Evolutionary conservation across 306 rosid species (phyloP).

Genomic region (Casuarina cunninghamiana): DNA sequence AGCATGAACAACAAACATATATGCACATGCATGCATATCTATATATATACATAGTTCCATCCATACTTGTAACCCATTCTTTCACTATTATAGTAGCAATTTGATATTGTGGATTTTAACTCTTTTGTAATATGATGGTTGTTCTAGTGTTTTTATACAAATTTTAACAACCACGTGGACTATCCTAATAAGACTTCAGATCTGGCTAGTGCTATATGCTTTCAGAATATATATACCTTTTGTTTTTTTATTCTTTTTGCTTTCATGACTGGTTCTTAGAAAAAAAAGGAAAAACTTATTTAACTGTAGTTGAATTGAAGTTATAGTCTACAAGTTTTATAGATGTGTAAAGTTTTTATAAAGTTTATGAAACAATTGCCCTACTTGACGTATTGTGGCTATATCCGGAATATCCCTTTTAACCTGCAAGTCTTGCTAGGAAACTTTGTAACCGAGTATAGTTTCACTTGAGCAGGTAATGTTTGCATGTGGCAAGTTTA

Average conservation of each 20-base stretch:
- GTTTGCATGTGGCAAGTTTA: constrained; percentile 86
- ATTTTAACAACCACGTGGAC: not conserved
- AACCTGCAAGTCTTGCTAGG: not conserved
- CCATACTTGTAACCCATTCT: not conserved
- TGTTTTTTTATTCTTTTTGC: no score
- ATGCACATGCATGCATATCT: no score
- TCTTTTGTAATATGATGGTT: no score
- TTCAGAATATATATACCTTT: no score
- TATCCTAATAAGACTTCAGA: not conserved
- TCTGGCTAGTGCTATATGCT: no score
- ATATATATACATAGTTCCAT: no score
- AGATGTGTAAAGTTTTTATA: not conserved
- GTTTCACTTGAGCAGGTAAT: constrained; percentile 66
- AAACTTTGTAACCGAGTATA: constrained; percentile 19
- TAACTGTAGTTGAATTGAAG: not conserved
- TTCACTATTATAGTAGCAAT: not conserved
- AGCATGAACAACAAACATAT: no score
- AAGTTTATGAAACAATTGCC: not conserved
- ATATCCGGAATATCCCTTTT: constrained; percentile 8
- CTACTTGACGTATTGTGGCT: not conserved
- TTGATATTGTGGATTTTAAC: not conserved
- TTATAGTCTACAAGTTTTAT: not conserved
- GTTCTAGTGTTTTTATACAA: not conserved
- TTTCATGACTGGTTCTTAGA: not conserved
- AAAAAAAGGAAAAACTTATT: not conserved